Evolutionary conservation across 179 eudicot genomes (phyloP).

Genomic region (Sideroxylon spinosum): DNA sequence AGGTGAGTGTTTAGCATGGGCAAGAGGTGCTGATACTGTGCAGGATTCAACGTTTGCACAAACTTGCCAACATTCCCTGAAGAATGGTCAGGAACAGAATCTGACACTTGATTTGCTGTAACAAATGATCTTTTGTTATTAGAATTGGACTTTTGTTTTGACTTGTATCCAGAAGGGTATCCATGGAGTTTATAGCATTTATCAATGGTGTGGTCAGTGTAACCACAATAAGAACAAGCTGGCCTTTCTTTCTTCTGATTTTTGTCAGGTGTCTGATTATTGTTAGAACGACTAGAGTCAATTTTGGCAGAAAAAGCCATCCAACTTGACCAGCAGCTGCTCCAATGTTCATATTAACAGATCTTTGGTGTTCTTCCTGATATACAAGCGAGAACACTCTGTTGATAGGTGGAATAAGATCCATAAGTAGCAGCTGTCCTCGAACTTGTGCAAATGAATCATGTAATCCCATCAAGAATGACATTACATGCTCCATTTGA

Average conservation of each 20-base stretch:
- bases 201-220: neutral
- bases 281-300: too few relatives aligned
- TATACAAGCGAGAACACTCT: neutral
- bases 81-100: too few relatives aligned
- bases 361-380: neutral
- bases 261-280: neutral
- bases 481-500: neutral
- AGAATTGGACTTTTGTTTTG: neutral
- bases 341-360: too few relatives aligned
- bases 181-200: neutral
- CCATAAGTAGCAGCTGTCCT: neutral
- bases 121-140: too few relatives aligned
- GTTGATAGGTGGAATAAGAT: constrained; percentile 4
- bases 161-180: neutral
- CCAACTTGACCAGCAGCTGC: too few relatives aligned
- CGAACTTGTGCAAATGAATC: neutral
- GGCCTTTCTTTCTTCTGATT: neutral
- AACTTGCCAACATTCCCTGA: too few relatives aligned
- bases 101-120: too few relatives aligned
- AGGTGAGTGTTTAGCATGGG: neutral
- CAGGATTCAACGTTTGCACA: too few relatives aligned
- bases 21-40: neutral
- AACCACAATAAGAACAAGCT: neutral
- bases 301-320: too few relatives aligned
- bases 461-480: neutral